Conservation (phyloP, 2,329 filamentous ascomycete species). For the Fusarium mangiferae region DNA sequence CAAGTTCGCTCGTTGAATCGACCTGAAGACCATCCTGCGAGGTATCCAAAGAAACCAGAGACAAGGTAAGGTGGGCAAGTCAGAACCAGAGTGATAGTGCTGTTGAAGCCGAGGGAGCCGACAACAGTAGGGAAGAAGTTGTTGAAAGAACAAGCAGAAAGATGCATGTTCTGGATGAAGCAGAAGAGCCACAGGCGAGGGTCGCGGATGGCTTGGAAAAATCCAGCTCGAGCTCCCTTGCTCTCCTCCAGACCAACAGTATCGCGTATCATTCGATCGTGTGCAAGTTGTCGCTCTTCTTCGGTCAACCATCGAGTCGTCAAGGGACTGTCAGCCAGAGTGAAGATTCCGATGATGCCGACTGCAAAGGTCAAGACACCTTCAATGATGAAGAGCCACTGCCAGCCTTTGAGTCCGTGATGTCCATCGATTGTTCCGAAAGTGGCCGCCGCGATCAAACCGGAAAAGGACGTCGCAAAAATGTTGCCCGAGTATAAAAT, state of each 20-base stretch:
- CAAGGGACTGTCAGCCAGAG: constrained; percentile 51
- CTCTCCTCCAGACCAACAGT: constrained; percentile 47
- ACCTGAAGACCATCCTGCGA: constrained; percentile 56
- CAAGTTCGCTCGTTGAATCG: constrained; percentile 54
- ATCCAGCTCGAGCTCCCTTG: constrained; percentile 50
- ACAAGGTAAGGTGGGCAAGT: constrained; percentile 59
- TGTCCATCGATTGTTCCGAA: constrained; percentile 48
- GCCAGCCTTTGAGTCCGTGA: constrained; percentile 45
- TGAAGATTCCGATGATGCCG: constrained; percentile 47
- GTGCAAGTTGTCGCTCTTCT: constrained; percentile 54
- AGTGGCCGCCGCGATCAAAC: constrained; percentile 56
- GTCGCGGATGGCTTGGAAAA: constrained; percentile 45
- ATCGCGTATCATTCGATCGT: constrained; percentile 50
- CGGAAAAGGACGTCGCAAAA: constrained; percentile 52
- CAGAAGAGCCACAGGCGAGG: constrained; percentile 47
- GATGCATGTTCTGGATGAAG: constrained; percentile 52
- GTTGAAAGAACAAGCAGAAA: constrained; percentile 49
- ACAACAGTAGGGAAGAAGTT: constrained; percentile 48
- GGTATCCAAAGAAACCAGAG: constrained; percentile 53
- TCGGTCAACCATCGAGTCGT: constrained; percentile 50
- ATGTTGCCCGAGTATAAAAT: constrained; percentile 46
- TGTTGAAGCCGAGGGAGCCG: constrained; percentile 46
- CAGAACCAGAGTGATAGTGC: constrained; percentile 56
- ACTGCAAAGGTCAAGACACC: constrained; percentile 44
- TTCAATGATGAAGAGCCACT: constrained; percentile 50